A percentile compares a stretch with the other conserved stretches of the same genome.
phyloP scores from a whole-genome alignment of 345 rosid genomes.

The Eucalyptus marginata region DNA sequence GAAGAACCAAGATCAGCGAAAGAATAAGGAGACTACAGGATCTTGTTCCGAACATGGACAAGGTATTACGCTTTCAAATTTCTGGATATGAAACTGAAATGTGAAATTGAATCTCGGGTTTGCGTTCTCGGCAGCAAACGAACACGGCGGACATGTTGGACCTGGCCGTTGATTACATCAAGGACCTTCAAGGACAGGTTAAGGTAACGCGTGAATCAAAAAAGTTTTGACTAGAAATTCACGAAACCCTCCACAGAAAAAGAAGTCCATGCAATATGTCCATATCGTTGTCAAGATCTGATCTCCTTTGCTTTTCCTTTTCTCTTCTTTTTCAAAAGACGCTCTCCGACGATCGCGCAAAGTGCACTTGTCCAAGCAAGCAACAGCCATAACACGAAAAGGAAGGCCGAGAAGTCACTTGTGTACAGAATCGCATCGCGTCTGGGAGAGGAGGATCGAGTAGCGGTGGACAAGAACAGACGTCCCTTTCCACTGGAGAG shows the following conservation, averaged over 20 bases:
- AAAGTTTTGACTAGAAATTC: neutral
- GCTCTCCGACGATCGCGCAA: conserved; percentile 28
- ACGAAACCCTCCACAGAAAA: neutral
- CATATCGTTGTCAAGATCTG: neutral
- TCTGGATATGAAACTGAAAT: neutral
- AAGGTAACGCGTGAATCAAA: conserved; percentile 13
- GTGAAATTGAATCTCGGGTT: neutral
- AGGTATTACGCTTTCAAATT: conserved; percentile 20
- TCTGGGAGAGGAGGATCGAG: neutral
- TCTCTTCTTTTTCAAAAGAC: conserved; percentile 9
- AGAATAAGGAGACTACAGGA: conserved; percentile 58
- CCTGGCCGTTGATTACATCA: conserved; percentile 57
- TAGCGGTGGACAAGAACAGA: neutral
- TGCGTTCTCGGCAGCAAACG: conserved; percentile 34
- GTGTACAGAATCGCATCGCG: neutral
- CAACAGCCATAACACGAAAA: neutral
- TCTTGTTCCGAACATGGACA: conserved; percentile 57
- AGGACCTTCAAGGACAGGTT: conserved; percentile 55
- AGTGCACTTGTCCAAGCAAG: conserved; percentile 33
- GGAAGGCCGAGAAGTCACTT: neutral
- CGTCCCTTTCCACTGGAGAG: neutral
- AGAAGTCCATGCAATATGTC: neutral
- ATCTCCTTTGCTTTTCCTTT: neutral
- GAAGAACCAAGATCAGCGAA: conserved; percentile 61
- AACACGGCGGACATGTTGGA: conserved; percentile 76